Percentiles rank a stretch among this genome's conserved stretches.
phyloP scores from a whole-genome alignment of 495 filamentous ascomycete genomes.

The Articulospora tetracladia region DNA sequence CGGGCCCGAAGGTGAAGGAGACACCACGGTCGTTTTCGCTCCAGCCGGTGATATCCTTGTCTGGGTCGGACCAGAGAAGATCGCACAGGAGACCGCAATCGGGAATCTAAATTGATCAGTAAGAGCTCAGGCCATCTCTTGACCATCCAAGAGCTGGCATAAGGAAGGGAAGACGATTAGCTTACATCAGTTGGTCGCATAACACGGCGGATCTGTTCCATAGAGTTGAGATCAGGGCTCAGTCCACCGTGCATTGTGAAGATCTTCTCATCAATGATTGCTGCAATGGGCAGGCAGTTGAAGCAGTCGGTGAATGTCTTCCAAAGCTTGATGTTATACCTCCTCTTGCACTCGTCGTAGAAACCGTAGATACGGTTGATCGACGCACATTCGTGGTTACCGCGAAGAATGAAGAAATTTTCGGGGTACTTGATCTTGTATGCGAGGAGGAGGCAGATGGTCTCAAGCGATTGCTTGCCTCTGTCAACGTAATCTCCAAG shows the following conservation, averaged over 20 bases:
- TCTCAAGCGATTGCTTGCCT: conserved; percentile 99
- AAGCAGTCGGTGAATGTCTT: conserved; percentile 99
- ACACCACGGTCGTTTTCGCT: conserved; percentile 98
- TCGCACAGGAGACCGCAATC: conserved; percentile 98
- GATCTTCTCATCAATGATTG: conserved; percentile 99
- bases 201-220: conserved; percentile 98
- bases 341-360: conserved; percentile 98
- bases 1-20: conserved; percentile 98
- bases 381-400: conserved; percentile 98
- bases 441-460: conserved; percentile 94
- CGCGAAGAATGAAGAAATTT: conserved; percentile 98
- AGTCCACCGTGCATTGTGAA: conserved; percentile 99
- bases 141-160: conserved; percentile 34
- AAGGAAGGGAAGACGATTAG: conserved; percentile 23
- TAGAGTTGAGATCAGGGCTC: conserved; percentile 96
- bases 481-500: conserved; percentile 98
- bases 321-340: conserved; percentile 99
- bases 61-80: conserved; percentile 96
- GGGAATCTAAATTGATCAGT: conserved; percentile 76
- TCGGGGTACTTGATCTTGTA: conserved; percentile 99
- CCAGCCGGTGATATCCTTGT: conserved; percentile 99
- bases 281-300: conserved; percentile 99
- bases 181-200: conserved; percentile 99
- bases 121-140: conserved; percentile 29
- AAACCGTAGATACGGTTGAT: conserved; percentile 99